A percentile compares a stretch with the other conserved stretches of the same genome.
These are phyloP conservation scores for Penicillium rolfsii DNA, from an alignment of 2,329 filamentous ascomycete genomes.

Conservation along the genomic window DNA sequence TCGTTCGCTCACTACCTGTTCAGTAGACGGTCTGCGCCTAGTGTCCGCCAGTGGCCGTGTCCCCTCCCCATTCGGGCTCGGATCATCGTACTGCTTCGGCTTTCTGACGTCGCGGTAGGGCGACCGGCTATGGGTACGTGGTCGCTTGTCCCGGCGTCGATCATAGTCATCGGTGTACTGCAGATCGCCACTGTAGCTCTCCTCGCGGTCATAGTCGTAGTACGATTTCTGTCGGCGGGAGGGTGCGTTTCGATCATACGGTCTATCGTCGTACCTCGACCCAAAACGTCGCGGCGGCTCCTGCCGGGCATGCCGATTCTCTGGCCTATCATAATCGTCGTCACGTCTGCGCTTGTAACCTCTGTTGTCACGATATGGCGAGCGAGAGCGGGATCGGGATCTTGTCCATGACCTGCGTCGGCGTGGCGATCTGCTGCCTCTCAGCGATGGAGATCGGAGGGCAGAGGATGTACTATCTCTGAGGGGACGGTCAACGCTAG, in stretches of 20 bases:
- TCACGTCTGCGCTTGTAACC: slow-evolving; percentile 49
- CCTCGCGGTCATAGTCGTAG: slow-evolving; percentile 57
- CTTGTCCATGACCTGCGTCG: slow-evolving; percentile 57
- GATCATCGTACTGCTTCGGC: slow-evolving; percentile 46
- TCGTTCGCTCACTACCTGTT: slow-evolving; percentile 67
- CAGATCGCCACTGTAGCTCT: slow-evolving; percentile 44
- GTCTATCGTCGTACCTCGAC: slow-evolving; percentile 45
- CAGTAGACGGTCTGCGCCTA: slow-evolving; percentile 56
- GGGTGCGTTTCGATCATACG: slow-evolving; percentile 46
- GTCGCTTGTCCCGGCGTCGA: slow-evolving; percentile 57
- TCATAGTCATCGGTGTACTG: slow-evolving; percentile 57
- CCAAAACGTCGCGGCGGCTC: slow-evolving; percentile 39
- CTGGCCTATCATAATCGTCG: slow-evolving; percentile 42
- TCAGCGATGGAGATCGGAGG: slow-evolving; percentile 52
- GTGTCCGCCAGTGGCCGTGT: slow-evolving; percentile 35
- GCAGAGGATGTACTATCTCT: slow-evolving; percentile 65
- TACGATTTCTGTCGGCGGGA: slow-evolving; percentile 47
- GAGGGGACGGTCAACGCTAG: slow-evolving; percentile 88
- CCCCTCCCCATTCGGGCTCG: slow-evolving; percentile 33
- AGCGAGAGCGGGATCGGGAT: slow-evolving; percentile 45
- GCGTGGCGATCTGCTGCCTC: slow-evolving; percentile 60
- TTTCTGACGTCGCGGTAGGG: slow-evolving; percentile 47
- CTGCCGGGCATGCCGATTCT: slow-evolving; percentile 33
- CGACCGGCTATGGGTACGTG: slow-evolving; percentile 59
- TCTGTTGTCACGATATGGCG: slow-evolving; percentile 46